Conservation (phyloP, 2,329 filamentous ascomycete species). For the Fusarium heterosporum region DNA sequence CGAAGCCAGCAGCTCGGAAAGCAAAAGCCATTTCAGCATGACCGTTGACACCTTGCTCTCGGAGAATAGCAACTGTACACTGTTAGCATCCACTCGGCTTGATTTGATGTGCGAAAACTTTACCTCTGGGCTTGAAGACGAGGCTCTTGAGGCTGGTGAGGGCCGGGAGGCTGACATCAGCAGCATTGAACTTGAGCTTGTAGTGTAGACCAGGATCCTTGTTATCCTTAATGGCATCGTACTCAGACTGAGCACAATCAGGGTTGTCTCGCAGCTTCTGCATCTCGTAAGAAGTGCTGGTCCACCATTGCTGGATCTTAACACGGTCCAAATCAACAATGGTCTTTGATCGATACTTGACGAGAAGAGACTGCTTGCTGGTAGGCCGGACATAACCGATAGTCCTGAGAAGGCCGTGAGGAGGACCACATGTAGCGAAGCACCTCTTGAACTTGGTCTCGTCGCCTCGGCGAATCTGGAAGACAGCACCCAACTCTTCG, state of each 20-base stretch:
- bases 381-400: conserved; percentile 80
- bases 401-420: conserved; percentile 82
- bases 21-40: conserved; percentile 98
- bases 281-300: conserved; percentile 89
- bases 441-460: conserved; percentile 88
- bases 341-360: conserved; percentile 76
- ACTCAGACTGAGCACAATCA: conserved; percentile 86
- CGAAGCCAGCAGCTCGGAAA: conserved; percentile 91
- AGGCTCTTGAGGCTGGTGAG: conserved; percentile 59
- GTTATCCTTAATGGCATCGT: conserved; percentile 77
- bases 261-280: conserved; percentile 92
- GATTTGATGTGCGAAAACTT: conserved; percentile 14
- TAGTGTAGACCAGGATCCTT: conserved; percentile 86
- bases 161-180: conserved; percentile 77
- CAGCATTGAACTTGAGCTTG: conserved; percentile 82
- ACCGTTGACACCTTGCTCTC: conserved; percentile 96
- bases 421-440: conserved; percentile 90
- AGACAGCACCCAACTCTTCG: conserved; percentile 94
- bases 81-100: conserved; percentile 59
- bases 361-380: conserved; percentile 79
- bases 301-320: conserved; percentile 88
- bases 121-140: conserved; percentile 68
- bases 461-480: conserved; percentile 89
- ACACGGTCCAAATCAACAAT: conserved; percentile 77
- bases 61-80: conserved; percentile 87